Evolutionary conservation across 148 eudicot species (phyloP).

Genomic region (Chenopodium album): DNA sequence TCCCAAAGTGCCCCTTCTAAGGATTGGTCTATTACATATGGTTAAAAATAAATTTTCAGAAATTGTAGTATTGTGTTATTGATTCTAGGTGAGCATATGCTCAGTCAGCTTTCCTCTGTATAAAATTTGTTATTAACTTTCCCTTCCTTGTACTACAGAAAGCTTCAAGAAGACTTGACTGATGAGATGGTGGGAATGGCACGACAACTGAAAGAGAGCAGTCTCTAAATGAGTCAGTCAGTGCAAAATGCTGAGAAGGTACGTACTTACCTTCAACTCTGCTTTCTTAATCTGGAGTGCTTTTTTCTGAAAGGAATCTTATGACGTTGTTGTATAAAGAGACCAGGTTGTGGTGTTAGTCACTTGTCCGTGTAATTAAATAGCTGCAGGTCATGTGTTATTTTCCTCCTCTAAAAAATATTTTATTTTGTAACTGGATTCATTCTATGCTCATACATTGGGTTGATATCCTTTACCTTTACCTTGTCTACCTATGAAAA

Average conservation of each 20-base stretch:
- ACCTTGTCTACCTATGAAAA: too few species aligned
- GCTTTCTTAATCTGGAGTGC: background rate
- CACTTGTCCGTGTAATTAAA: background rate
- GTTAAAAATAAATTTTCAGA: background rate
- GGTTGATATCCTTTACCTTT: too few species aligned
- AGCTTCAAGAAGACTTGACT: slow-evolving; percentile 96
- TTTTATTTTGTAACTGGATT: background rate
- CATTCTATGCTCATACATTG: background rate
- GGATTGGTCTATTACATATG: too few species aligned
- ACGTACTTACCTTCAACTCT: background rate
- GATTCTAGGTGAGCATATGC: background rate
- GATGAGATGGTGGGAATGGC: slow-evolving; percentile 97
- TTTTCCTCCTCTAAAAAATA: background rate
- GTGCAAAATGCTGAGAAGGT: slow-evolving; percentile 46
- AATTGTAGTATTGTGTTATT: background rate
- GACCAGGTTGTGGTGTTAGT: background rate
- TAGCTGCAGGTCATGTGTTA: too few species aligned
- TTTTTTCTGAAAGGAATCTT: background rate
- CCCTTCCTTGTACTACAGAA: slow-evolving; percentile 40
- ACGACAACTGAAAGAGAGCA: slow-evolving; percentile 81
- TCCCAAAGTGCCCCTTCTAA: too few species aligned
- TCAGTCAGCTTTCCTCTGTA: background rate
- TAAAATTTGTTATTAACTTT: background rate
- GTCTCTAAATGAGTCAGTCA: slow-evolving; percentile 77
- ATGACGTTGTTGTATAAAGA: background rate